Evolutionary conservation across 2,329 filamentous ascomycete genomes (phyloP), one percentile per base, ranked within the genome.

Genomic region (Colletotrichum sublineola): DNA sequence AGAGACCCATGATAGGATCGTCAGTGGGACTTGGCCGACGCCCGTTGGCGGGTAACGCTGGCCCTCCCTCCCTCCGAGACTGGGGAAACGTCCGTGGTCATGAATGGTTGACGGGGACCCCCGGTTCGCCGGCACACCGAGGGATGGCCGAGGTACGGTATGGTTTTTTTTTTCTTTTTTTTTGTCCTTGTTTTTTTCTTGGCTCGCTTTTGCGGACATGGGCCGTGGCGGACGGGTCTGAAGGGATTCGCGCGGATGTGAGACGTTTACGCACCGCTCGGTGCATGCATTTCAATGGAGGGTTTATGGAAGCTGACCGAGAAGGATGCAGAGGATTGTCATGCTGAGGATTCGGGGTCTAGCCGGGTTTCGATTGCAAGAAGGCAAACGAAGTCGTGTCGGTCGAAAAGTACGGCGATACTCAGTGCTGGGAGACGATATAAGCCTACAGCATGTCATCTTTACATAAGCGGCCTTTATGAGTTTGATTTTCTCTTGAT

Each of bases 91-190:
- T 24, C 20, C 31, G 42, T 40, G 44, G 11, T 55, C 44, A 11
- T 55, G 18, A 40, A 44, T 36, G 56, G 56, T 20, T 24, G 46
- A 29, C 44, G 46, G 60, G 40, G 40, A 50, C 56, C 44, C 69
- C 69, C 58, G 65, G 31, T 50, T 40, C 53, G 3, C 44, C 44
- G 20, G 52, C 60, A 53, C 69, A 61, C 69, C 69, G 69, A 58
- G 60, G 52, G 53, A 68, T 72, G 69, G 69, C 69, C 69, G 69
- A 72, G 65, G 69, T 60, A 9, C 33, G 18, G 44, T n/a, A 14
- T 14, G 20, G 18, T n/a, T 5, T 46, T 46, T 11, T n/a, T n/a
- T 9, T 46, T 15, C 9, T 9, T 11, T 6, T n/a, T 46, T n/a
- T 15, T 9, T n/a, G 24, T n/a, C n/a, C 3, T 18, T 20, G 5